Evolutionary conservation across 495 filamentous ascomycete genomes (phyloP).

Genomic region (Aspergillus mulundensis): DNA sequence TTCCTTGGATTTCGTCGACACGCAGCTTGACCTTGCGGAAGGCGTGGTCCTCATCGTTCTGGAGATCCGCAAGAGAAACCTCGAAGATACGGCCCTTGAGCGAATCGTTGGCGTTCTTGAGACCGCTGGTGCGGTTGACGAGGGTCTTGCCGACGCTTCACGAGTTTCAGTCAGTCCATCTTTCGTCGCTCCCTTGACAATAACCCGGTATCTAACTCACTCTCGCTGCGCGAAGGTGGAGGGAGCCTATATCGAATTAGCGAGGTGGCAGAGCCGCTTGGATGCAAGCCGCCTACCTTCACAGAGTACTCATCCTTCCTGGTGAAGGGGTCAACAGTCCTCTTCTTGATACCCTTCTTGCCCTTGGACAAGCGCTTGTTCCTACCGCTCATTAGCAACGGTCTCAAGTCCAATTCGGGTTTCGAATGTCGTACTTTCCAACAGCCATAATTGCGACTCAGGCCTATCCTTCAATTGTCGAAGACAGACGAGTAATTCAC

Average conservation of each 20-base stretch:
- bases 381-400: slow-evolving; percentile 50
- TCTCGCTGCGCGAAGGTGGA: slow-evolving; percentile 93
- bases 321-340: slow-evolving; percentile 91
- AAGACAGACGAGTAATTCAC: slow-evolving; percentile 45
- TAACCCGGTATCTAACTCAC: slow-evolving; percentile 54
- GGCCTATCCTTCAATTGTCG: slow-evolving; percentile 37
- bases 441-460: slow-evolving; percentile 79
- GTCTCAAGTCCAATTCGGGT: background rate
- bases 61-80: slow-evolving; percentile 96
- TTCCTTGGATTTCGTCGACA: slow-evolving; percentile 97
- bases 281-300: slow-evolving; percentile 60
- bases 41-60: slow-evolving; percentile 98
- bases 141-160: slow-evolving; percentile 95
- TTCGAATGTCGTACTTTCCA: slow-evolving; percentile 67
- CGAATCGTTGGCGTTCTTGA: slow-evolving; percentile 99
- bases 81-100: slow-evolving; percentile 98
- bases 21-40: slow-evolving; percentile 99
- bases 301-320: slow-evolving; percentile 98
- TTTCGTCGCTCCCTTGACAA: too few relatives aligned
- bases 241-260: slow-evolving; percentile 63
- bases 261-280: background rate
- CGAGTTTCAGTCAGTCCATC: slow-evolving; percentile 17
- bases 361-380: slow-evolving; percentile 99
- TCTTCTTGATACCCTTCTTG: slow-evolving; percentile 99
- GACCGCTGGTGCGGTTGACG: slow-evolving; percentile 97